A percentile compares a stretch with the other conserved stretches of the same genome.
Conservation (phyloP, 2,329 filamentous ascomycete genomes). For the Aspergillus vadensis region DNA sequence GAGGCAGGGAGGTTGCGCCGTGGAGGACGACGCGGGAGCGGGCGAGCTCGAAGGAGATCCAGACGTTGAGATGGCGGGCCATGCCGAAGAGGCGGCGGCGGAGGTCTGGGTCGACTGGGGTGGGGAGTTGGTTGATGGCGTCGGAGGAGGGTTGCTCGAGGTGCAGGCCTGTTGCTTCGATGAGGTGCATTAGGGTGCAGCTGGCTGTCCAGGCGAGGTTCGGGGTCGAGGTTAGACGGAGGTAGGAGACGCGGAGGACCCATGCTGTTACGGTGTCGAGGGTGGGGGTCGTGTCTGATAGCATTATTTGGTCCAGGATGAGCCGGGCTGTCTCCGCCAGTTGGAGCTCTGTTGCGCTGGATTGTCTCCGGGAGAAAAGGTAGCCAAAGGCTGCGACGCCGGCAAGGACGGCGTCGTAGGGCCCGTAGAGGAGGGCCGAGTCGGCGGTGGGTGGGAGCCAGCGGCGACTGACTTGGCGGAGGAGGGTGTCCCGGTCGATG, state of each 20-base stretch:
- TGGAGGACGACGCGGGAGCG: slow-evolving; percentile 55
- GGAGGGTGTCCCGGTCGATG: slow-evolving; percentile 32
- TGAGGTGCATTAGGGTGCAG: slow-evolving; percentile 59
- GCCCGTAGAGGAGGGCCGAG: slow-evolving; percentile 23
- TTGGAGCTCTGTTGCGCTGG: slow-evolving; percentile 47
- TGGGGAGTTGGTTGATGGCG: slow-evolving; percentile 15
- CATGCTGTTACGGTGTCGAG: slow-evolving; percentile 45
- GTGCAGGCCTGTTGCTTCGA: slow-evolving; percentile 53
- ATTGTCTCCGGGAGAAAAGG: slow-evolving; percentile 52
- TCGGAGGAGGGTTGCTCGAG: slow-evolving; percentile 28
- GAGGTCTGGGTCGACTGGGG: slow-evolving; percentile 37
- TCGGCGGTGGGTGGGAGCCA: slow-evolving; percentile 24
- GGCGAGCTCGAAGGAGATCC: slow-evolving; percentile 62
- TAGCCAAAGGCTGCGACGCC: slow-evolving; percentile 59
- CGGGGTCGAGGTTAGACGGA: slow-evolving; percentile 56
- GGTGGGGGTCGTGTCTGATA: slow-evolving; percentile 29
- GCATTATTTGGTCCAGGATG: slow-evolving; percentile 48
- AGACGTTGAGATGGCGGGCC: slow-evolving; percentile 60
- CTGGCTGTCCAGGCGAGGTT: slow-evolving; percentile 59
- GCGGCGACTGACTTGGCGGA: slow-evolving; percentile 34
- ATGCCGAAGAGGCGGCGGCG: slow-evolving; percentile 52
- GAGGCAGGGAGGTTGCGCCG: slow-evolving; percentile 48
- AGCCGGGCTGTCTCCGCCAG: slow-evolving; percentile 51
- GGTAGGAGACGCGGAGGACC: slow-evolving; percentile 57
- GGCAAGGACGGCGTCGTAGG: slow-evolving; percentile 54